Percentiles rank a stretch among this genome's conserved stretches.
Evolutionary conservation across 345 rosid genomes (phyloP).

Genomic region (sweet orange (Citrus sinensis)): DVS_A1.0 CM039166.1:14983501-14984000

Average conservation of each 20-base stretch:
- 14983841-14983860: not conserved
- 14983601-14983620: not conserved
- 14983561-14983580: not conserved
- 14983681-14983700: not conserved
- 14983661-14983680: not conserved
- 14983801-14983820: constrained; percentile 86
- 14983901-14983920: constrained; percentile 92
- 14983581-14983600: not conserved
- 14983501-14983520: constrained; percentile 26
- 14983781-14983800: constrained; percentile 89
- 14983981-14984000: constrained; percentile 54
- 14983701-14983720: constrained; percentile 89
- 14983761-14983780: constrained; percentile 78
- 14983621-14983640: not conserved
- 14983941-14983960: constrained; percentile 99
- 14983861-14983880: not conserved
- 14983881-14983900: constrained; percentile 93
- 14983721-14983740: constrained; percentile 97
- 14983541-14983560: constrained; percentile 1
- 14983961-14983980: constrained; percentile 98
- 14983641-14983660: not conserved
- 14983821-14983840: constrained; percentile 9
- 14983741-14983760: constrained; percentile 79
- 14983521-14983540: constrained; percentile 32
- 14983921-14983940: constrained; percentile 89